Conservation (phyloP, 345 rosid genomes). For the Rhodamnia rubescens region DNA sequence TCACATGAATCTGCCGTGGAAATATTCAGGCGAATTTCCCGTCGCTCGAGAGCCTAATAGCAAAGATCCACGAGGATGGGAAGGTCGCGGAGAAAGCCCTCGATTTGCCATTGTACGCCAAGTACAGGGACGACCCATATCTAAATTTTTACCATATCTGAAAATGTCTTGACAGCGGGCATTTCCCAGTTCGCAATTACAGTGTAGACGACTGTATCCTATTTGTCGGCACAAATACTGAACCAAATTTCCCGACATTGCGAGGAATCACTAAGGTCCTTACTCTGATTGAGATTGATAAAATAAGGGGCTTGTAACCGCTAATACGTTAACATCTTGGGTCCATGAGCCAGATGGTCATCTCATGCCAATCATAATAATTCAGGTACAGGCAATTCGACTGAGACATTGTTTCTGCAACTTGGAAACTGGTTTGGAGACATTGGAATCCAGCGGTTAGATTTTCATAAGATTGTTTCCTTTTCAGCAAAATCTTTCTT, state of each 20-base stretch:
- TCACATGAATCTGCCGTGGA: not conserved
- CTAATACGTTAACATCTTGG: not conserved
- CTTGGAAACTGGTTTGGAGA: not conserved
- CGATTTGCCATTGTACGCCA: slow-evolving; percentile 54
- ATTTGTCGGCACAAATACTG: not conserved
- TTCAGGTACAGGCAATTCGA: not conserved
- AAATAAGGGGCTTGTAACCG: not conserved
- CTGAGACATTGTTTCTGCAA: not conserved
- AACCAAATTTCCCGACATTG: not conserved
- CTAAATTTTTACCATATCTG: slow-evolving; percentile 46
- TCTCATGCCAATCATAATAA: not conserved
- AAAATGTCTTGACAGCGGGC: not conserved
- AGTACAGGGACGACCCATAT: slow-evolving; percentile 43
- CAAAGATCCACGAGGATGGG: slow-evolving; percentile 70
- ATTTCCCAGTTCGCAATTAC: not conserved
- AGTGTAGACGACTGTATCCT: not conserved
- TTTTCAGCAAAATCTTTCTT: no score
- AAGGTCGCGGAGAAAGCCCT: slow-evolving; percentile 63
- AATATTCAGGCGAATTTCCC: slow-evolving; percentile 58
- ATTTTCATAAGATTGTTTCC: not conserved
- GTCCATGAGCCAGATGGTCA: not conserved
- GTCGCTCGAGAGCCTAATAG: slow-evolving; percentile 54
- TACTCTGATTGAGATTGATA: not conserved
- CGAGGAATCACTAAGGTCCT: not conserved
- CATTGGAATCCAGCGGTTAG: not conserved